phyloP scores from a whole-genome alignment of 2,329 filamentous ascomycete genomes.

The Ascochyta koolunga region DNA sequence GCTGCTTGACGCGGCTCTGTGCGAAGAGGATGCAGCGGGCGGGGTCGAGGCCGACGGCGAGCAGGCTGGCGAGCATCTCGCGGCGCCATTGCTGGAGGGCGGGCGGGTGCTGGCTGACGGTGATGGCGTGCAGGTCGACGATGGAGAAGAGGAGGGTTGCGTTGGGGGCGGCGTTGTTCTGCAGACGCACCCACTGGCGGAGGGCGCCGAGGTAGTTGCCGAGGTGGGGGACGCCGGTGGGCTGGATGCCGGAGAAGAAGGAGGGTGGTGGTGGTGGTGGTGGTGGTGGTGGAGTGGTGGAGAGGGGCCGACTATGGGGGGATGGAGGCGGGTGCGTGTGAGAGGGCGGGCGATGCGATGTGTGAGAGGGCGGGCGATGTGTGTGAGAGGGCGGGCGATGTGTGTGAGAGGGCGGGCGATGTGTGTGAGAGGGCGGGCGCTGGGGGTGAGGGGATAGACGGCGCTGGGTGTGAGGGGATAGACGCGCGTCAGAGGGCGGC shows the following conservation, averaged over 20 bases:
- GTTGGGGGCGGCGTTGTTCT: constrained; percentile 64
- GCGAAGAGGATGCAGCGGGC: constrained; percentile 79
- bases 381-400: too few relatives aligned
- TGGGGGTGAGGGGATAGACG: too few relatives aligned
- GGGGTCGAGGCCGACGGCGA: constrained; percentile 85
- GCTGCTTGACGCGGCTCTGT: constrained; percentile 77
- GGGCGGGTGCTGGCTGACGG: constrained; percentile 67
- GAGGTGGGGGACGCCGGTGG: constrained; percentile 89
- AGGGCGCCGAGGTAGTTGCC: constrained; percentile 95
- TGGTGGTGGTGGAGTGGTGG: too few relatives aligned
- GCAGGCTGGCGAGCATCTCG: constrained; percentile 77
- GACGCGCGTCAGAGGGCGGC: background rate
- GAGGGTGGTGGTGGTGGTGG: constrained; percentile 1
- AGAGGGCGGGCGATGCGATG: too few relatives aligned
- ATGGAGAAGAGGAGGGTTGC: constrained; percentile 81
- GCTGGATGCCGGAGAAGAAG: constrained; percentile 96
- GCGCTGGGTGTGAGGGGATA: background rate
- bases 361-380: too few relatives aligned
- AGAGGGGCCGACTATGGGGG: background rate
- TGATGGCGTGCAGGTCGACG: constrained; percentile 94
- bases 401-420: too few relatives aligned
- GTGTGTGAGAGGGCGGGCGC: too few relatives aligned
- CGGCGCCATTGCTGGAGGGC: constrained; percentile 69
- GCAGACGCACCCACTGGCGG: constrained; percentile 81
- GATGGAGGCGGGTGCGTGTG: background rate